Evolutionary conservation across 2,329 filamentous ascomycete species (phyloP), one percentile per base, ranked within the genome.

Genomic region (Arthrobotrys sphaeroides): DNA sequence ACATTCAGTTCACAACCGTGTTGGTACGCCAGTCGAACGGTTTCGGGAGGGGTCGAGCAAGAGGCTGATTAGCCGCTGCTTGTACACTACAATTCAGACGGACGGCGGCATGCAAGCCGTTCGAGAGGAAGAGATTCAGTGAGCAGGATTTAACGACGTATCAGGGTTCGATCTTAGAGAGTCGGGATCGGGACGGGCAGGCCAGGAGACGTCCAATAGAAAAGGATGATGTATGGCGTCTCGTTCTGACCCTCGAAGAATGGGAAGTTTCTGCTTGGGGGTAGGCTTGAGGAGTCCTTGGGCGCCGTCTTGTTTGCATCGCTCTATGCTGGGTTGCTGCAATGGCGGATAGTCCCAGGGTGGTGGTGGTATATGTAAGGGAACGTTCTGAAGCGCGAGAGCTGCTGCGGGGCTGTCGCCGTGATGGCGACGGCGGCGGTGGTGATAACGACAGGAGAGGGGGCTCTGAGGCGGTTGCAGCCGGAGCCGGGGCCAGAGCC

Each of bases 281-380:
- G 62, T 40, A 24, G 47, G 55, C 57, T 66, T 47, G 47, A 60
- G 57, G 60, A 18, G 47, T 59, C 42, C 47, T 75, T 36, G 59
- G 72, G 33, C 72, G 72, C 57, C 72, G 64, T 65, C 64, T 75
- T 36, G 72, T 69, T 69, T 75, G 72, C 72, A 75, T 75, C 61
- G 72, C 72, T 75, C 42, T 69, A 18, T 73, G 60, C 42, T 53
- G 10, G 26, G 13, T 20, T 22, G 43, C 45, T 43, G 22, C 16
- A 18, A 36, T 28, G 26, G 22, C 16, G n/a, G 4, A 33, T 55
- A 10, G 4, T 55, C 28, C 5, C 16, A 28, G 9, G 13, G 20
- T 28, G 22, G 47, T 22, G 43, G 6, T 49, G 9, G 22, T 24
- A n/a, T 40, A n/a, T 12, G 47, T 12, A 22, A 49, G 43, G 43